Evolutionary conservation across 1,139 yeast genomes (phyloP), one percentile per base, ranked within the genome.

Genomic region (Yamadazyma membranifaciens): DNA sequence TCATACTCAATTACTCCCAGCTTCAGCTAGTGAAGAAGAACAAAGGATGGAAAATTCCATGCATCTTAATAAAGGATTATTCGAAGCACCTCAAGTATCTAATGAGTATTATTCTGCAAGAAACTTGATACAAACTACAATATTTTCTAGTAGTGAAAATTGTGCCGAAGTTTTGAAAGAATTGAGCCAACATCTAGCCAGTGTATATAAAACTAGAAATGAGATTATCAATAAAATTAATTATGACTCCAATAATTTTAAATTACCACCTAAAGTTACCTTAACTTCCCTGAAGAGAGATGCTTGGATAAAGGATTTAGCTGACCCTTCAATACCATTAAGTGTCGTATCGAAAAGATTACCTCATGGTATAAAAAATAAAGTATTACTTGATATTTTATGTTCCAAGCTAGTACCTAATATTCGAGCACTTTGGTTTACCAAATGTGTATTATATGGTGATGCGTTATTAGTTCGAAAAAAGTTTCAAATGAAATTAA

Each of bases 341-440:
- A 68, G 76, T 39, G 78, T 77, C 43, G 73, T 91, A 2, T 77
- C 94, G 1, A 75, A 84, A 41, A 86, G 89, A 28, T 77, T 91
- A n/a, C 98, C 98, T 0, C 96, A 91, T 58, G 97, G 97, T 0
- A 78, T 91, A 17, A 70, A 91, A 48, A 85, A 87, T 56, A 79
- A 81, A 50, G 72, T 76, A 1, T 67, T 91, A 31, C 60, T 91
- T 3, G 96, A 89, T 46, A 85, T 83, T 43, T 73, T 94, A 49
- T 74, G 85, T 47, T 56, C 67, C 31, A 81, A 82, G 52, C 63
- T 65, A 27, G 81, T 91, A 0, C 97, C 98, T 0, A 67, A 84
- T 3, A 60, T 78, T 17, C 67, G 97, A 44, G 96, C 96, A 0
- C 63, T 91, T 3, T 91, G 98, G 98, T 75, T 91, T 46, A 86